Evolutionary conservation across 345 rosid genomes (phyloP), one percentile per base, ranked within the genome.

Genomic region (Streptanthus diversifolius): DNA sequence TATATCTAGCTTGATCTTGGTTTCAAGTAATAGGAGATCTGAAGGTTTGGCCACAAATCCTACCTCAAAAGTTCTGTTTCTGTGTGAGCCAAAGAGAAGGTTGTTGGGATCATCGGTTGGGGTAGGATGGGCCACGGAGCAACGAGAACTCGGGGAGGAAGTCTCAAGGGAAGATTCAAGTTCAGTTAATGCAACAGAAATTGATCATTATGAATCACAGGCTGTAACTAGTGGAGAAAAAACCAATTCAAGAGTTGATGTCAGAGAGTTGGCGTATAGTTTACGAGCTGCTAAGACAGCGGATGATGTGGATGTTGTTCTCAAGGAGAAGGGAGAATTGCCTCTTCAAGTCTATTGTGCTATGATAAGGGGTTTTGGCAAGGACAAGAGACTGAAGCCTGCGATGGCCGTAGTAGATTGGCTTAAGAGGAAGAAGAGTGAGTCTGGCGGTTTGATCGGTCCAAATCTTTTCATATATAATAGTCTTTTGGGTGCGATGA

Each of bases 401-500:
- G 92, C 97, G 1, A 37, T 89, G 63, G 93, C 96, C 1, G 82
- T 95, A 52, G 87, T 91, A 60, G 85, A 83, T 60, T 95, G 97
- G 96, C 93, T 95, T 49, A 86, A 85, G 82, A 84, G 77, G 79
- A 89, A 84, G 85, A 85, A 86, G 80, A 84, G 66, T 41, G 91
- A 87, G 79, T 80, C 85, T n/a, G 78, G 81, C 5, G 82, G 88
- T 37, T 35, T 22, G 55, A 60, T 79, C 2, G 84, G 85, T 73
- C 97, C 97, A 5, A 88, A 91, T 72, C 83, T 85, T 45, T 88
- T 85, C 76, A 77, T 91, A 77, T 88, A 90, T 58, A 90, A 90
- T 62, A 84, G 91, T 66, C 82, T 95, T 63, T 80, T 91, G 82
- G 89, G 87, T 76, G 97, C 86, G 0, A 78, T 85, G 74, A 95